Percentiles rank a stretch among this genome's conserved stretches.
Conservation (phyloP, 2,329 filamentous ascomycete species). For the Talaromyces atroroseus region DNA sequence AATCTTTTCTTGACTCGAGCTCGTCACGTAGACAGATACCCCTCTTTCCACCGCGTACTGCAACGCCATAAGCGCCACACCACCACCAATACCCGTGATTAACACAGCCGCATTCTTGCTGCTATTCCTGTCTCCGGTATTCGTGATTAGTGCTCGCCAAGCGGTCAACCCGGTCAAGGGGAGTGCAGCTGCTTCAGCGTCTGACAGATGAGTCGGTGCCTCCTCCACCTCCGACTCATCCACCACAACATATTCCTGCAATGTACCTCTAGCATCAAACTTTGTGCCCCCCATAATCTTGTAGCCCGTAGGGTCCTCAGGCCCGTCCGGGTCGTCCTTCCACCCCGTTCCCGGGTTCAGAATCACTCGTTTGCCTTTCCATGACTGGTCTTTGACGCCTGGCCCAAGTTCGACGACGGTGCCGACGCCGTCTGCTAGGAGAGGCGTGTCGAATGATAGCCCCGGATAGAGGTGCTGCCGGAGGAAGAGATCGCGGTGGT, state of each 20-base stretch:
- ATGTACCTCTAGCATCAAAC: conserved; percentile 60
- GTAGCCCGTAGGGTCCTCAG: conserved; percentile 54
- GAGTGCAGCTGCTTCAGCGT: conserved; percentile 73
- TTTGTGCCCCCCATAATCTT: conserved; percentile 53
- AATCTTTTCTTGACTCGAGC: conserved; percentile 69
- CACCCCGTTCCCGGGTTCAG: conserved; percentile 75
- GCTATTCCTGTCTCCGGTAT: conserved; percentile 57
- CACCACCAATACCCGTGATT: conserved; percentile 87
- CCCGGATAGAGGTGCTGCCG: conserved; percentile 87
- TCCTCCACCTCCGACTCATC: conserved; percentile 68
- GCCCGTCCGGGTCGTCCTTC: conserved; percentile 64
- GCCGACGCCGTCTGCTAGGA: conserved; percentile 79
- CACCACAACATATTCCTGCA: conserved; percentile 67
- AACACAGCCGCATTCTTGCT: conserved; percentile 65
- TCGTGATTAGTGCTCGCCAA: conserved; percentile 79
- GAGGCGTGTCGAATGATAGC: conserved; percentile 69
- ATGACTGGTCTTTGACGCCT: conserved; percentile 47
- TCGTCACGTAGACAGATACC: conserved; percentile 75
- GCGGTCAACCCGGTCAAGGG: conserved; percentile 81
- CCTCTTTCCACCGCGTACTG: conserved; percentile 72
- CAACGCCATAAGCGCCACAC: conserved; percentile 77
- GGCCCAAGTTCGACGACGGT: conserved; percentile 62
- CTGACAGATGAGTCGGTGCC: conserved; percentile 65
- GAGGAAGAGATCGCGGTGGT: conserved; percentile 93
- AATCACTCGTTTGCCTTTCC: conserved; percentile 65